Percentiles rank a stretch among this genome's conserved stretches.
Conservation (phyloP, 352 stramenopile genomes). For the Phytophthora litchii region DNA sequence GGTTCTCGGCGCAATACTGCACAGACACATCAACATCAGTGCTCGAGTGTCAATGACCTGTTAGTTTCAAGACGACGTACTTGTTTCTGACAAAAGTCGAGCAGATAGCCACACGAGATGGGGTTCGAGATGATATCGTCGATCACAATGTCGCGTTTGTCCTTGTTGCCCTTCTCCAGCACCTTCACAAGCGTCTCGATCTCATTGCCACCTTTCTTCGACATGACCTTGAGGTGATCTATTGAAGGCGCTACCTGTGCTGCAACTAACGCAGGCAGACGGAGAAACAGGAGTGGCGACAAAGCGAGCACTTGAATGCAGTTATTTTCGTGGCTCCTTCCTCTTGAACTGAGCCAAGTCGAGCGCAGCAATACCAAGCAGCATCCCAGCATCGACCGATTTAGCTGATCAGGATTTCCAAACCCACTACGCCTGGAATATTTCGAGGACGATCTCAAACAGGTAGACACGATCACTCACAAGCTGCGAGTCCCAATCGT, state of each 20-base stretch:
- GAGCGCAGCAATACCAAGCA: background rate
- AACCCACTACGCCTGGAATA: conserved; percentile 14
- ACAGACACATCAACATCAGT: background rate
- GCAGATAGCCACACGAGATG: conserved; percentile 83
- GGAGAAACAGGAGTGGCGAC: conserved; percentile 31
- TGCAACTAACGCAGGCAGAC: conserved; percentile 31
- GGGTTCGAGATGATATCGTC: conserved; percentile 88
- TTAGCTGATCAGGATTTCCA: conserved; percentile 20
- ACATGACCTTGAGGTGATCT: conserved; percentile 53
- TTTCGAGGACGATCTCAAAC: conserved; percentile 14
- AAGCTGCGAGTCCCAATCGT: no score
- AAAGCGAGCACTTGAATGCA: conserved; percentile 4
- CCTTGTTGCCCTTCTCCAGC: conserved; percentile 68
- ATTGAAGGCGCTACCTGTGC: background rate
- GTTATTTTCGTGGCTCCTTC: conserved; percentile 30
- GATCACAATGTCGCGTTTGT: conserved; percentile 84
- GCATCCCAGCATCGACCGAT: conserved; percentile 23
- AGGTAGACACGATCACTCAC: no score
- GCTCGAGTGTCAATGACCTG: background rate
- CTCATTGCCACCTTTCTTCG: conserved; percentile 75
- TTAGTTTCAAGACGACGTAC: conserved; percentile 37
- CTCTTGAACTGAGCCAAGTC: conserved; percentile 14
- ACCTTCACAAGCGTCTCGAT: conserved; percentile 70
- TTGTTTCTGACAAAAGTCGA: conserved; percentile 88
- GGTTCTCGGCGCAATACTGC: conserved; percentile 84